A percentile compares a stretch with the other conserved stretches of the same genome.
These are phyloP conservation scores for Dillenia turbinata DNA, from an alignment of 164 flowering plant genomes.

Conservation along the genomic window DNA sequence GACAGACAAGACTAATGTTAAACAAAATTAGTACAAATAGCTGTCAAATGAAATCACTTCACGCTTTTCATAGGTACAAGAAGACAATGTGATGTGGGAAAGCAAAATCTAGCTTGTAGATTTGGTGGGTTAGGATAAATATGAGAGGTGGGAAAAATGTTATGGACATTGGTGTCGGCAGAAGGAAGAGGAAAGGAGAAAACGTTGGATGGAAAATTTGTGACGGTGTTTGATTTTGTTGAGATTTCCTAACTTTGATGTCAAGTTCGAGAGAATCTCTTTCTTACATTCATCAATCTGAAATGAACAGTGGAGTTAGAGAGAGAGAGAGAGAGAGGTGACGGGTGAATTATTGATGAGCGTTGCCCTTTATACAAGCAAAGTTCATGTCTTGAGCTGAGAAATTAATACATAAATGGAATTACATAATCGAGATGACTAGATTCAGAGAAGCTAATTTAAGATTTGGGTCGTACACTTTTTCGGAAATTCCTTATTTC, in stretches of 20 bases:
- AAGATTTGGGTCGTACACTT: too few species aligned
- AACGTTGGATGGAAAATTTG: background rate
- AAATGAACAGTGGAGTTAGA: background rate
- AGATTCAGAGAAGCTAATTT: too few species aligned
- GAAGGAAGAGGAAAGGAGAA: background rate
- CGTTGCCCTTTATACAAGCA: slow-evolving; percentile 32
- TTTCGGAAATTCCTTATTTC: too few species aligned
- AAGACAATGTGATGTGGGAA: background rate
- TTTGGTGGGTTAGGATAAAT: background rate
- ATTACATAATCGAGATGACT: too few species aligned
- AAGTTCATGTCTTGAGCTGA: background rate
- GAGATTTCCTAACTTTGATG: slow-evolving; percentile 34
- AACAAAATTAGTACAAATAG: background rate
- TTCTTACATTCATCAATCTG: slow-evolving; percentile 16
- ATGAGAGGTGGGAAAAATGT: too few species aligned
- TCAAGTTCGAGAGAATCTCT: slow-evolving; percentile 36
- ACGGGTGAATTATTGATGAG: background rate
- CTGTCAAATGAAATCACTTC: too few species aligned
- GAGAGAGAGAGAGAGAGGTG: slow-evolving; percentile 3
- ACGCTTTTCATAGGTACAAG: background rate
- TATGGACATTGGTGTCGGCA: background rate
- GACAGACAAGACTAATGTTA: background rate
- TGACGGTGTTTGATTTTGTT: slow-evolving; percentile 1
- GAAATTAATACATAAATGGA: too few species aligned
- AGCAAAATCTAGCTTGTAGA: background rate